These are phyloP conservation scores for Rhodotorula sp. DNA, from an alignment of 1,284 basidiomycete genomes.

Conservation along the genomic window DNA sequence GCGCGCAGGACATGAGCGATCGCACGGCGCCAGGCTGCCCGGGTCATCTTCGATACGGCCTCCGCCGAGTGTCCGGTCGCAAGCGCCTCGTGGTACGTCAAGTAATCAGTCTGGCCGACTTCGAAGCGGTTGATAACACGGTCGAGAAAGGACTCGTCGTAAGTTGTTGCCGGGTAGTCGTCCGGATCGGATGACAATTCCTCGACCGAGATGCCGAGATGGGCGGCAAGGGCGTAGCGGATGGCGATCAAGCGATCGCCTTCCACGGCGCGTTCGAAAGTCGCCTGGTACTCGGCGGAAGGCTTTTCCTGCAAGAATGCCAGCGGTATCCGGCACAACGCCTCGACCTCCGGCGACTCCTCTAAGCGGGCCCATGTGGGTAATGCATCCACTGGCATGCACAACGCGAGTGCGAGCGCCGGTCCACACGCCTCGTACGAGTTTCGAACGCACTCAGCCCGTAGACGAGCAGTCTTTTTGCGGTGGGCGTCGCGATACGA, in stretches of 20 bases:
- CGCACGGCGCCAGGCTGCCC: background rate
- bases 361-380: too few species aligned
- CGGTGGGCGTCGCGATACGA: too few species aligned
- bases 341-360: too few species aligned
- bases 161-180: background rate
- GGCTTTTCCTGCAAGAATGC: background rate
- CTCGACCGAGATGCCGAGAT: background rate
- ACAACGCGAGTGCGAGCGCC: too few species aligned
- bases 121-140: background rate
- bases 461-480: too few species aligned
- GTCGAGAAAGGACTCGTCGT: background rate
- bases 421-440: too few species aligned
- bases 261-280: background rate
- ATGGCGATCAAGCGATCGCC: background rate
- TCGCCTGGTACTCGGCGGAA: background rate
- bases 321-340: too few species aligned
- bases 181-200: background rate
- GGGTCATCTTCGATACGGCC: background rate
- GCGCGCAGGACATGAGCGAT: background rate
- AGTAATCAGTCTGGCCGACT: background rate
- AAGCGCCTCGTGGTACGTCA: background rate
- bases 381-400: too few species aligned
- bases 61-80: background rate
- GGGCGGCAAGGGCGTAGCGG: background rate
- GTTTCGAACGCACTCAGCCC: too few species aligned